Evolutionary conservation across 768 basidiomycete genomes (phyloP).

Genomic region (Amanita rubescens): DNA sequence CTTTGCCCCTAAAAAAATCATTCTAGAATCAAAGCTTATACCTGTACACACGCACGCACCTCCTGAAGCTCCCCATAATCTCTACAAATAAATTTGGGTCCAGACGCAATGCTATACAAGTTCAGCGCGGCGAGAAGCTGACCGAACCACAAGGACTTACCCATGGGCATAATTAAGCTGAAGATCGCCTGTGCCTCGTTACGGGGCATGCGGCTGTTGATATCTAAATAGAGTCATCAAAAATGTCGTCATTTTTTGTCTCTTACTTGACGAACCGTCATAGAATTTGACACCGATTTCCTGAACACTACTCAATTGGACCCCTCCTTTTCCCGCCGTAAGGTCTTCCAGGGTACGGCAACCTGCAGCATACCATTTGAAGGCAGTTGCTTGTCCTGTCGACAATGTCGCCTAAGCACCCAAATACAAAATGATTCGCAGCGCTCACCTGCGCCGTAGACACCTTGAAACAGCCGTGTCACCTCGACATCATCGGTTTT

Average conservation of each 20-base stretch:
- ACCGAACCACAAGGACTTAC: conserved; percentile 27
- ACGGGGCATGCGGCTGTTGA: conserved; percentile 81
- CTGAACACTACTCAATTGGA: conserved; percentile 53
- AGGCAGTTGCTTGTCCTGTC: conserved; percentile 57
- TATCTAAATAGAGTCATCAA: conserved; percentile 37
- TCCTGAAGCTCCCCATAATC: conserved; percentile 88
- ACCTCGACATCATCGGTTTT: conserved; percentile 54
- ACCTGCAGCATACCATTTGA: conserved; percentile 68
- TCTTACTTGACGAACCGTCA: conserved; percentile 40
- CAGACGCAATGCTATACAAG: conserved; percentile 50
- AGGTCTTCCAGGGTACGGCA: conserved; percentile 78
- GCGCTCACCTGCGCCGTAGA: conserved; percentile 80
- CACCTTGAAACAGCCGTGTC: conserved; percentile 58
- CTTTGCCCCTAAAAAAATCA: conserved; percentile 52
- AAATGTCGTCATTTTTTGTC: not conserved
- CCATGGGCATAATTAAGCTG: conserved; percentile 61
- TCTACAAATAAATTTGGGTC: conserved; percentile 70
- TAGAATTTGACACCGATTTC: conserved; percentile 64
- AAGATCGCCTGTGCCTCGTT: conserved; percentile 72
- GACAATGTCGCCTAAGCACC: not conserved
- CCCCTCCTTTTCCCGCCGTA: conserved; percentile 45
- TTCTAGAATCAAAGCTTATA: not conserved
- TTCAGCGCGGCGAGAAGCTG: not conserved
- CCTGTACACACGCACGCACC: conserved; percentile 29
- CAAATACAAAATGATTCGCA: not conserved